Conservation (phyloP, 2,329 filamentous ascomycete species). For the Cladosporium sp. region DNA sequence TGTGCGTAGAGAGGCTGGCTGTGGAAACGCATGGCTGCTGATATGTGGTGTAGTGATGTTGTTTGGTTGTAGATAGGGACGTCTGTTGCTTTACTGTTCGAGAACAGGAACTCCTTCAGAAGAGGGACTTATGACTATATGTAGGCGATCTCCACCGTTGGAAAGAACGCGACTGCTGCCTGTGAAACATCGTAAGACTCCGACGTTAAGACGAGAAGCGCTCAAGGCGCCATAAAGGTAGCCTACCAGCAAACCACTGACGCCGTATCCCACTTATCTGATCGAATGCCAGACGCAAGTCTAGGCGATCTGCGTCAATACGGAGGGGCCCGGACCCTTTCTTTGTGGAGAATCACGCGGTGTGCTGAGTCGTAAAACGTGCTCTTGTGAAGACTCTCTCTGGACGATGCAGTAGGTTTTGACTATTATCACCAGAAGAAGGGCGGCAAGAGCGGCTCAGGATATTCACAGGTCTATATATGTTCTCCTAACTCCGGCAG, state of each 20-base stretch:
- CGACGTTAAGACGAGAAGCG: neutral
- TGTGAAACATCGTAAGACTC: conserved; percentile 18
- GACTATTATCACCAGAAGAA: neutral
- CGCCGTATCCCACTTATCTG: conserved; percentile 14
- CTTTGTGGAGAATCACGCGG: neutral
- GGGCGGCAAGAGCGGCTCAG: neutral
- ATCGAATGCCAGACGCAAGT: conserved; percentile 11
- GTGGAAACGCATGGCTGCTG: conserved; percentile 57
- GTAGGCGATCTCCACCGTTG: neutral
- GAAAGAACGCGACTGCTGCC: conserved; percentile 8
- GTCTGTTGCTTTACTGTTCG: neutral
- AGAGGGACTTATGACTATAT: conserved; percentile 4
- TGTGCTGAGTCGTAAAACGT: neutral
- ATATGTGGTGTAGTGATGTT: neutral
- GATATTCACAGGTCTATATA: neutral
- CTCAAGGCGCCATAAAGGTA: conserved; percentile 6
- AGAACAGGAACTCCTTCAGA: neutral
- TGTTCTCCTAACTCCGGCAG: neutral
- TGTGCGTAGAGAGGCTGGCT: conserved; percentile 26
- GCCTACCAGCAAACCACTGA: conserved; percentile 17
- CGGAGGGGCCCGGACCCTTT: conserved; percentile 13
- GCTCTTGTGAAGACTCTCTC: neutral
- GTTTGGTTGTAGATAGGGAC: neutral
- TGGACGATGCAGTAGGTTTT: neutral
- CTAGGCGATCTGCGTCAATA: conserved; percentile 17